Base-by-base conservation (phyloP, 768 basidiomycete genomes). In the Hygrocybe punicea region DNA sequence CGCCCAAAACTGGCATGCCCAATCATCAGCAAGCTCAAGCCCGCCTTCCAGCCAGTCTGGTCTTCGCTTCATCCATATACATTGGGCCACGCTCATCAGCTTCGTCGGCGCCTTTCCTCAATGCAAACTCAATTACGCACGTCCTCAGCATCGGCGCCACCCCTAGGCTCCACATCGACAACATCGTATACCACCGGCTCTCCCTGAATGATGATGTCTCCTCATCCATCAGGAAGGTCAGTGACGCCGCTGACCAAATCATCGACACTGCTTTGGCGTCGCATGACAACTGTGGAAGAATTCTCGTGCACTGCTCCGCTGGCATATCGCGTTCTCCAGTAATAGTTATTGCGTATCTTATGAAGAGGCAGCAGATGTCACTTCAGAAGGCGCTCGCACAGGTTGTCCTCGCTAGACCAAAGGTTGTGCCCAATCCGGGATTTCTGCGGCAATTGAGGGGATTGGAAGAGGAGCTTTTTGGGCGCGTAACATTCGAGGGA, bases 231-330 rank as follows among this genome's bases (percentile, higher is more conserved):
- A 39, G 53, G 6, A 57, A 67, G 7, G 62, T 69, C 47, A 50
- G 59, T 10, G 62, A 69, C n/a, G 49, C 62, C 2, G 75, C 76
- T 10, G 58, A 57, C 45, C 53, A 61, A 6, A 65, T 74, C 25
- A 76, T 76, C 59, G 65, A 73, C 24, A 50, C 51, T 14, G 69
- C 66, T 1, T 50, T 67, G n/a, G 46, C 56, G 13, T 60, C 58
- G 10, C 65, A 59, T 25, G 56, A 68, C 16, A 68, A 64, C 7
- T 62, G 49, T 17, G 73, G 74, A 36, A 69, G 60, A 53, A 71
- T 79, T 35, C 67, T 80, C 6, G 72, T 80, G 0, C 79, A 80
- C 55, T 80, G 79, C 62, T 70, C 69, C 1, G 79, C 77, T 1
- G 79, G 69, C 7, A 70, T 80, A 7, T 80, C 76, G 4, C 75